Base-by-base conservation (phyloP, 2,329 filamentous ascomycete species). In the Pezicula neosporulosa region DNA sequence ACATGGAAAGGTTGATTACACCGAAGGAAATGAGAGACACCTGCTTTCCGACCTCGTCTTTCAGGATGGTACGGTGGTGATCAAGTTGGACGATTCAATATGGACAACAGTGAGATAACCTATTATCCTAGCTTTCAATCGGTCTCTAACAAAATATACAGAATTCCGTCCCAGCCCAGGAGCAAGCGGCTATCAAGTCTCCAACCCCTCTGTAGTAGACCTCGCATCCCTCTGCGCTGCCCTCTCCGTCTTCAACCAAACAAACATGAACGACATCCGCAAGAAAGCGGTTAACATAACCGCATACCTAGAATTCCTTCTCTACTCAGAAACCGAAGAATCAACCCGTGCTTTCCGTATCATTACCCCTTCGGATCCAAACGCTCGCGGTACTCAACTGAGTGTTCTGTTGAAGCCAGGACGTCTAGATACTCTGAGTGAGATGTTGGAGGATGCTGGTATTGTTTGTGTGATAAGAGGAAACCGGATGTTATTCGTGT, bases 31-130 rank as follows among this genome's bases (percentile, higher is more conserved):
- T 2, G 69, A 72, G 69, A 72, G n/a, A 66, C 68, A 15, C 64
- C 69, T 10, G 64, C 73, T 1, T 92, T 85, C 63, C 77, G 77
- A 15, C 85, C 82, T 5, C 80, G 91, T 4, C 74, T 96, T 2
- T 77, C 82, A 33, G 92, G 91, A 21, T 96, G 91, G 91, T 96
- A 93, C 81, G 91, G 91, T 47, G 86, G 83, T 48, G 86, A 91
- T 70, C 90, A 90, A 69, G 70, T 73, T 45, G 83, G 82, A 33
- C 78, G 91, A 13, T 96, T 96, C 73, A 77, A 82, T 58, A 96
- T 96, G 91, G 83, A 86, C 51, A 93, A 90, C 69, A 59, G 57
- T 58, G 55, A 36, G 55, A 44, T 41, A 6, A 12, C 18, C 18
- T 74, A 71, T 67, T 65, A 53, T 62, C n/a, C 10, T 43, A 15